Conservation (phyloP, 345 rosid species). For the Citrus maxima region DNA sequence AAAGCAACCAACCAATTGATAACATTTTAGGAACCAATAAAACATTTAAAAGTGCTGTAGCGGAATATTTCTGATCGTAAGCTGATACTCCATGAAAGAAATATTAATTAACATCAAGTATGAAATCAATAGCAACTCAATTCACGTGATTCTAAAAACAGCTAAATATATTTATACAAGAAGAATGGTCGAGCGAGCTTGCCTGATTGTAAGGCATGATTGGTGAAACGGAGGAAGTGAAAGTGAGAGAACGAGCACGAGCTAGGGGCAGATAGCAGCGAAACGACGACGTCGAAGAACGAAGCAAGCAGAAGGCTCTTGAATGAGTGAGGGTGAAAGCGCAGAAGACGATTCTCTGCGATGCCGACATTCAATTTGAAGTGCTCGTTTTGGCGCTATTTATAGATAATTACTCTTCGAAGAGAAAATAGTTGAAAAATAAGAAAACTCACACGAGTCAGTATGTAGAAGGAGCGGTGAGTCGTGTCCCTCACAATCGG, state of each 20-base stretch:
- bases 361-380: slow-evolving; percentile 32
- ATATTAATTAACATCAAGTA: not conserved
- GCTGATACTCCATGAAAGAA: not conserved
- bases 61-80: not conserved
- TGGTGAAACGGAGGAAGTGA: slow-evolving; percentile 11
- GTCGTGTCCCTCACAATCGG: not conserved
- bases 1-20: not conserved
- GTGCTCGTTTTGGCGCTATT: not conserved
- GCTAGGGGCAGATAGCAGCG: slow-evolving; percentile 19
- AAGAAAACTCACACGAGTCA: not conserved
- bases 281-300: slow-evolving; percentile 15
- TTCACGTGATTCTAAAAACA: not conserved
- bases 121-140: not conserved
- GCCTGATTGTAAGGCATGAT: slow-evolving; percentile 45
- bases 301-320: slow-evolving; percentile 24
- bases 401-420: not conserved
- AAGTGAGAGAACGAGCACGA: slow-evolving; percentile 21
- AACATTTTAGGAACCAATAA: not conserved
- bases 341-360: slow-evolving; percentile 35
- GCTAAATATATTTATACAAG: not conserved
- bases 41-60: no score
- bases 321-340: slow-evolving; percentile 8
- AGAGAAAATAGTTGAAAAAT: not conserved
- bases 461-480: not conserved
- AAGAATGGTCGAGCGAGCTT: not conserved